phyloP scores from a whole-genome alignment of 805 yeast genomes.

The Ogataea henricii region DNA sequence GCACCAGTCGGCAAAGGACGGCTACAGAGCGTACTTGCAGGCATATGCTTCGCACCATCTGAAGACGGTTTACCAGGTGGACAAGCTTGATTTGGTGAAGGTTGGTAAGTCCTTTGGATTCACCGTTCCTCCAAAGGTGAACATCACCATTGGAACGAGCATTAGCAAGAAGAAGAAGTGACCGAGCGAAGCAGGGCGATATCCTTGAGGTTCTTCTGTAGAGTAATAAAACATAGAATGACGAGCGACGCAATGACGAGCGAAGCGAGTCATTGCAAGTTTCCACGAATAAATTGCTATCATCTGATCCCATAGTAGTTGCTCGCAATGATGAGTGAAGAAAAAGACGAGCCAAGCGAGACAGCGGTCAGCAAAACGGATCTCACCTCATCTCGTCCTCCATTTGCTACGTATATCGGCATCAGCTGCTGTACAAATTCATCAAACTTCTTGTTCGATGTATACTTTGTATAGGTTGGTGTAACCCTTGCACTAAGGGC shows the following conservation, averaged over 20 bases:
- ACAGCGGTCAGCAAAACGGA: too few species aligned
- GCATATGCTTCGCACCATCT: constrained; percentile 96
- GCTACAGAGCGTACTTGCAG: constrained; percentile 93
- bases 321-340: not conserved
- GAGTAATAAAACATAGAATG: not conserved
- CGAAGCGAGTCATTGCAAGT: not conserved
- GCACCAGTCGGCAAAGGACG: constrained; percentile 95
- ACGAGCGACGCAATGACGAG: not conserved
- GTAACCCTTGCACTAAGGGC: too few species aligned
- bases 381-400: too few species aligned
- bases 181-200: not conserved
- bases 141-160: constrained; percentile 92
- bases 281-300: not conserved
- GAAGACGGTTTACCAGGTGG: constrained; percentile 95
- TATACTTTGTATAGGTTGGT: too few species aligned
- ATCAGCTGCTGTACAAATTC: too few species aligned
- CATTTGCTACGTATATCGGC: too few species aligned
- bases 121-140: constrained; percentile 93
- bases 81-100: constrained; percentile 88
- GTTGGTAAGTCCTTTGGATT: constrained; percentile 97
- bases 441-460: too few species aligned
- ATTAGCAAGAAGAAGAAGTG: constrained; percentile 25
- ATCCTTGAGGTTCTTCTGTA: too few species aligned
- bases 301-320: not conserved
- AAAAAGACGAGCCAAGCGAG: too few species aligned